Evolutionary conservation across 208 protist species (phyloP), one percentile per base, ranked within the genome.

Genomic region (Tetramitus jugosus): DNA sequence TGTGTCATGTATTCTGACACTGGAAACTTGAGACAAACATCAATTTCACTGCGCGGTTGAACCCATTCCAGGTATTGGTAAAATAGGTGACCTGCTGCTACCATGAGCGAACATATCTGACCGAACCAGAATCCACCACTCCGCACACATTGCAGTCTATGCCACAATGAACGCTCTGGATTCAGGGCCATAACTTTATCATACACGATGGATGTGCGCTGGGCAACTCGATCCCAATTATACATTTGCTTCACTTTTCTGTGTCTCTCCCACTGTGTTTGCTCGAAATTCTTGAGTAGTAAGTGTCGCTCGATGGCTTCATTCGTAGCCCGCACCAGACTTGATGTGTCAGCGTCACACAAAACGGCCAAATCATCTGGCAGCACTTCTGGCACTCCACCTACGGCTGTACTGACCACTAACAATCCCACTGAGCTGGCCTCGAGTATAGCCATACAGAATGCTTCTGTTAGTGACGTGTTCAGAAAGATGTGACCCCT

Each of bases 361-460:
- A 98, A 84, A 13, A 89, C 79, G 35, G 97, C 83, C 89, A 98
- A 94, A 71, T 91, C 80, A n/a, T 89, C 83, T 39, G 96, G 96
- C 17, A 98, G 87, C 10, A 99, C 95, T 80, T 98, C 96, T 13
- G 94, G 95, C 33, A 99, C 91, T 65, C 96, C 97, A 52, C 97
- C 97, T 2, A 99, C 97, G 46, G 89, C 85, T 0, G 96, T 99
- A n/a, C 90, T 94, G 3, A 97, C 94, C 33, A 94, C 90, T 7
- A 96, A 83, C 1, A 97, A 85, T 2, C 96, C 96, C 79, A 92
- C 97, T 37, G 86, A 89, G 0, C 94, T 92, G 13, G 96, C 97
- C 81, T 99, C 97, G 35, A 99, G 90, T 68, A 99, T 94, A 0
- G 96, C 96, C 80, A 99, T 99, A 83, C 96, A 98, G 77, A 99